These are phyloP conservation scores for Metroxylon sagu DNA, from an alignment of 176 grass and related monocot genomes.

Conservation along the genomic window DNA sequence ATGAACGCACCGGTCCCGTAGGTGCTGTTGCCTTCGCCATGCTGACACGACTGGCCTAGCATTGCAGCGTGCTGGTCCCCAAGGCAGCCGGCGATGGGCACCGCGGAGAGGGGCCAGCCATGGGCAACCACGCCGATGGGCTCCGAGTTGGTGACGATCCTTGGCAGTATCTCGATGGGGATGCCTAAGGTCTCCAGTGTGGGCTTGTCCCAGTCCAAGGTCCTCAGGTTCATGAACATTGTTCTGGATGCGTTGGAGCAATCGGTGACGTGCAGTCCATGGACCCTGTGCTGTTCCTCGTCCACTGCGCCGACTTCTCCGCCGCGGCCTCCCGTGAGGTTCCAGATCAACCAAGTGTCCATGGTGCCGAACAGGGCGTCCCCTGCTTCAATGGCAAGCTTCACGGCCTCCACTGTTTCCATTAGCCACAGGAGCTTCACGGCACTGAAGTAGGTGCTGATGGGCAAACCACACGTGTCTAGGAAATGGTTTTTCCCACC, in stretches of 20 bases:
- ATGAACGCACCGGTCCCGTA: slow-evolving; percentile 96
- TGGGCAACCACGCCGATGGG: slow-evolving; percentile 46
- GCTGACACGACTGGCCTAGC: slow-evolving; percentile 70
- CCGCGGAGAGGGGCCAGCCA: slow-evolving; percentile 56
- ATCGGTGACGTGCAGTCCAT: slow-evolving; percentile 71
- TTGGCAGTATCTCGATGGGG: slow-evolving; percentile 54
- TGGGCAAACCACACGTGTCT: slow-evolving; percentile 56
- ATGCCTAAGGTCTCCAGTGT: slow-evolving; percentile 51
- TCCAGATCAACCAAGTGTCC: slow-evolving; percentile 96
- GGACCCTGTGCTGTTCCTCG: too few species aligned
- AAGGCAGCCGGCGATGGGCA: slow-evolving; percentile 60
- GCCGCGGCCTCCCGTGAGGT: slow-evolving; percentile 59
- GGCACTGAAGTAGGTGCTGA: slow-evolving; percentile 95
- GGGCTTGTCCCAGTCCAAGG: slow-evolving; percentile 66
- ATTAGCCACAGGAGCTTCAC: slow-evolving; percentile 77
- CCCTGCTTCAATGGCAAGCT: slow-evolving; percentile 40
- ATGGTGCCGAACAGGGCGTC: slow-evolving; percentile 86
- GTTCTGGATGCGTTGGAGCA: slow-evolving; percentile 87
- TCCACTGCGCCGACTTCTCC: too few species aligned
- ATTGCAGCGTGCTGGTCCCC: slow-evolving; percentile 91
- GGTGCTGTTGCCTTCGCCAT: slow-evolving; percentile 88
- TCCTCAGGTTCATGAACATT: slow-evolving; percentile 91
- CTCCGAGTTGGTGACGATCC: slow-evolving; percentile 86
- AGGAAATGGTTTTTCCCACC: slow-evolving; percentile 77
- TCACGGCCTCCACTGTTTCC: slow-evolving; percentile 66